Base-by-base conservation (phyloP, 1,284 basidiomycete genomes). In the Coniferiporia sulphurascens region DNA sequence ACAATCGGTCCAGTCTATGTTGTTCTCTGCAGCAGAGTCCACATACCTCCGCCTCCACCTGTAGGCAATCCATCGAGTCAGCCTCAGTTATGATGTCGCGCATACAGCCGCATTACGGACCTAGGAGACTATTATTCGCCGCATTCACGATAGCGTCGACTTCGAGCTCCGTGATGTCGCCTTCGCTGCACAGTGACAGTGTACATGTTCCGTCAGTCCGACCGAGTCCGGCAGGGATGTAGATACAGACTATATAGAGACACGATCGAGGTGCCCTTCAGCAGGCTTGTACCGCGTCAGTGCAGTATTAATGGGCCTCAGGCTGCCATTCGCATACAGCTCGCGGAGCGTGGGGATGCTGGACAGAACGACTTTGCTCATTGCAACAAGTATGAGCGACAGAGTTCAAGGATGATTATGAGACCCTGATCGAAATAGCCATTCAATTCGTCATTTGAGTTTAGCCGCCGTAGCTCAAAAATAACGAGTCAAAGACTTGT, bases 131-230 rank as follows among this genome's bases (percentile, higher is more conserved):
- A 55, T 77, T 78, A 70, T 95, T 94, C 4, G 93, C 93, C 7
- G 93, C 94, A 68, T 95, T 96, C 55, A 95, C 93, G 61, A 96
- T 90, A 27, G 85, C 80, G 69, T 93, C 91, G 8, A 90, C 74
- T 52, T 84, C 74, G 27, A 93, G 70, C 61, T 77, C 75, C 6
- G 91, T 93, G 62, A 93, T 91, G 69, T 93, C 87, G 44, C 87
- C 89, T 67, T 86, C 82, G 67, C 90, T 91, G 66, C 36, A 13
- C 57, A 56, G 36, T 46, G 35, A 13, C 57, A 56, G 36, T 46
- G 35, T 27, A 19, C 13, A 15, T 44, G 34, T 44, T 49, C 48
- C 22, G 41, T 38, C 35, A 46, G 44, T 3, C 12, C 19, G 5
- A n/a, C 17, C 44, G 8, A n/a, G 53, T 17, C 27, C 13, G 8